Base-by-base conservation (phyloP, 805 yeast genomes). In the Saturnispora ahearnii region DNA sequence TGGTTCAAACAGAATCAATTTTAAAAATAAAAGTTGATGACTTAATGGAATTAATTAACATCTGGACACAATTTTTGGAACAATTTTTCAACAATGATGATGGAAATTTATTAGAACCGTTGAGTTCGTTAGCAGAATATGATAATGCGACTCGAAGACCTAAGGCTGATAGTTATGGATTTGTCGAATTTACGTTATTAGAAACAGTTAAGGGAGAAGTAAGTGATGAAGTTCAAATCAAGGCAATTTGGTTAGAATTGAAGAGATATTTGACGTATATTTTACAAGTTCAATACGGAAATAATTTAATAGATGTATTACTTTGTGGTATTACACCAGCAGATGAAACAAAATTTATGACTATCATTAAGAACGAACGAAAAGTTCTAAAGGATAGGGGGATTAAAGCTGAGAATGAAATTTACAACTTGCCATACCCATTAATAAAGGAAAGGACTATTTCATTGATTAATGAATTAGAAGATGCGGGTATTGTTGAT, bases 211-310 rank as follows among this genome's bases (percentile, higher is more conserved):
- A 43, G 5, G 42, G 43, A 22, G 49, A 31, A 15, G 12, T 38
- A 4, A 41, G 33, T 36, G 43, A 52, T 8, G 51, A 48, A 15
- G 36, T 13, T 15, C 42, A 36, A 21, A 22, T 48, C 5, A 46
- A 52, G 13, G 51, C 84, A 5, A 66, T 87, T 30, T 70, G 83
- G 58, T 75, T 87, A 48, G 89, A 87, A 60, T 88, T 85, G 0
- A 91, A 91, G 63, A 72, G 96, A 54, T 84, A 89, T 56, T 68
- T 90, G n/a, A 67, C 84, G 13, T 88, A 88, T 60, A 79, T 91
- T 59, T 79, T 90, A 54, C 81, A 89, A 55, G 86, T 93, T 5
- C 97, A 93, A 69, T 82, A 80, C 54, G 72, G 91, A 43, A 74
- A 83, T 49, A 91, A 85, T 46, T 66, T 87, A 48, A 53, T 64